Evolutionary conservation across 2,329 filamentous ascomycete genomes (phyloP), one percentile per base, ranked within the genome.

Genomic region (Chrysoporthe cubensis): DNA sequence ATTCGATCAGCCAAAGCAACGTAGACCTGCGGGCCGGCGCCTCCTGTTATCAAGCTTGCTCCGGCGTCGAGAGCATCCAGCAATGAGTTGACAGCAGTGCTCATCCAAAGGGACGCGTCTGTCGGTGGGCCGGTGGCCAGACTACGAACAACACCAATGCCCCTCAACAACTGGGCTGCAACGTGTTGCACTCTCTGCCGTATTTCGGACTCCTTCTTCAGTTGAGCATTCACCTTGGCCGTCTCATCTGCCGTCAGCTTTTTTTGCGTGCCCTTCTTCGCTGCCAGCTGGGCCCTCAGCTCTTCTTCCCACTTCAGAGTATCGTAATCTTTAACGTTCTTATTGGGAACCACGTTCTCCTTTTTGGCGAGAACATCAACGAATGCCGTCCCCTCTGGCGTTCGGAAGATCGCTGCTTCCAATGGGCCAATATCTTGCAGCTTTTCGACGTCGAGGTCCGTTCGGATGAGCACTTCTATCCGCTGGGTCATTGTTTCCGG

Each of bases 301-400:
- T 99, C 96, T 77, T 95, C 91, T 79, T 99, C 96, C 96, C 96
- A 99, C 79, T 97, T 97, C 52, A 97, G 80, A 1, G 93, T 96
- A 73, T 99, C 93, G 74, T 97, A 97, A 76, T 98, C 96, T 77
- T 97, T 97, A 61, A 88, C 90, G 74, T 93, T 97, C 80, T 97
- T 98, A 79, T 94, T 91, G 3, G 93, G 89, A 2, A 91, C 81
- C 48, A 84, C 82, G 69, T 87, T 87, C 68, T 89, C 83, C 76
- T 97, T 97, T 76, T 93, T 94, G 44, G 91, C 92, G 6, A 99
- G 85, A 0, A 98, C 92, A 78, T 99, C 96, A 26, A 99, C 85
- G 73, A 97, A 98, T 16, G 90, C 87, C 1, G 91, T 94, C 1
- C 94, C 95, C 77, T 96, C 93, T 0, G 94, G 91, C 0, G 95